Base-by-base conservation (phyloP, 1,284 basidiomycete genomes). In the Thelephora terrestris region DNA sequence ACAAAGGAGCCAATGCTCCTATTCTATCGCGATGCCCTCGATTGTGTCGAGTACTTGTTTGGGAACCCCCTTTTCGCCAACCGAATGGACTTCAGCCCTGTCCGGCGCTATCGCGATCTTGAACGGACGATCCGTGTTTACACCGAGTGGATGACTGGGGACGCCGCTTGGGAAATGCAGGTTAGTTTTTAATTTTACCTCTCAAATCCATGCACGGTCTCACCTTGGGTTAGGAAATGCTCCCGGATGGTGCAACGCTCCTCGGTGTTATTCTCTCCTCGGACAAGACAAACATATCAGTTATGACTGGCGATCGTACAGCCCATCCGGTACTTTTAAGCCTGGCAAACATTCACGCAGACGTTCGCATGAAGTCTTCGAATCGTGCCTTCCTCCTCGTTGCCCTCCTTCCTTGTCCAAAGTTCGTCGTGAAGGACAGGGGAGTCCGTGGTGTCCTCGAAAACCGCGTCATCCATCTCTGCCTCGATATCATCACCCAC, bases 251-350 rank as follows among this genome's bases (percentile, higher is more conserved):
- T n/a, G n/a, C n/a, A n/a, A n/a, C n/a, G n/a, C n/a, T n/a, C n/a
- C n/a, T n/a, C n/a, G n/a, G n/a, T n/a, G n/a, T n/a, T n/a, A n/a
- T n/a, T n/a, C n/a, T n/a, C n/a, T 46, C 3, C 59, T 62, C 52
- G n/a, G n/a, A n/a, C n/a, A n/a, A n/a, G n/a, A n/a, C n/a, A n/a
- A n/a, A n/a, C n/a, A n/a, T n/a, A n/a, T 65, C 62, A 6, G 64
- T 66, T 3, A n/a, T n/a, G n/a, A n/a, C 55, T 36, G 34, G 34
- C 10, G n/a, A 62, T 35, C 50, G 50, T 12, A 39, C 50, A 2
- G 61, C 62, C 0, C 63, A 71, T 47, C 66, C 64, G 0, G 48
- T 68, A 6, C 54, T 69, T 7, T 55, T 69, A 17, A 59, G 52
- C 24, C 50, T 65, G 7, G 63, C 66, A 2, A 68, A 70, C 47